phyloP scores from a whole-genome alignment of 225 moss, liverwort and hornwort species.

The Ulota crispa region DNA sequence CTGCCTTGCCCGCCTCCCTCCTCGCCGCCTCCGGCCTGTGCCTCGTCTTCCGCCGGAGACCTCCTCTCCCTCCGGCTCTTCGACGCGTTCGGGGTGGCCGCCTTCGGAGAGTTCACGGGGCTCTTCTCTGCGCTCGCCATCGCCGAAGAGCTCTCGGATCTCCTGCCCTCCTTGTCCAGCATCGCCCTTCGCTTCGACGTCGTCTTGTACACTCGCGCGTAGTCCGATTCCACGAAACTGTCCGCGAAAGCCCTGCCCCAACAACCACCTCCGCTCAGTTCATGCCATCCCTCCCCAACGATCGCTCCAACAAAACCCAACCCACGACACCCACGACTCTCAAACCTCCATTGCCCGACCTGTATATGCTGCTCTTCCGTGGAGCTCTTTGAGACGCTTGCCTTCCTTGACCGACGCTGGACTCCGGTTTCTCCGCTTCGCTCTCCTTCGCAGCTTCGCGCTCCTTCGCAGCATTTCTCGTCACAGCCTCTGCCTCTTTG shows the following conservation, averaged over 20 bases:
- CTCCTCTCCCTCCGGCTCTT: constrained; percentile 29
- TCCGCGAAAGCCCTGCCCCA: constrained; percentile 72
- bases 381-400: constrained; percentile 35
- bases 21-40: constrained; percentile 7
- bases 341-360: constrained; percentile 19
- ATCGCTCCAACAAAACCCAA: not conserved
- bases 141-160: constrained; percentile 42
- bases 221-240: constrained; percentile 90
- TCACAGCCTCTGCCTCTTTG: constrained; percentile 8
- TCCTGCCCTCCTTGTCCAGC: constrained; percentile 77
- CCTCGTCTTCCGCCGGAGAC: constrained; percentile 23
- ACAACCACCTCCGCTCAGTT: not conserved
- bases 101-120: constrained; percentile 25
- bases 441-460: constrained; percentile 23
- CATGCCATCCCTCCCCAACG: not conserved
- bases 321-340: not conserved
- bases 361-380: constrained; percentile 47
- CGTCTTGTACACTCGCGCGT: constrained; percentile 95
- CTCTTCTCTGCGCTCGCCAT: constrained; percentile 37
- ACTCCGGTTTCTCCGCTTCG: constrained; percentile 30
- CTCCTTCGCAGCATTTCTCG: constrained; percentile 24
- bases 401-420: constrained; percentile 22
- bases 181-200: constrained; percentile 96
- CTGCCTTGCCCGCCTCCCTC: constrained; percentile 30
- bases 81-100: constrained; percentile 9